Base-by-base conservation (phyloP, 306 rosid genomes). In the Corylus heterophylla region DNA sequence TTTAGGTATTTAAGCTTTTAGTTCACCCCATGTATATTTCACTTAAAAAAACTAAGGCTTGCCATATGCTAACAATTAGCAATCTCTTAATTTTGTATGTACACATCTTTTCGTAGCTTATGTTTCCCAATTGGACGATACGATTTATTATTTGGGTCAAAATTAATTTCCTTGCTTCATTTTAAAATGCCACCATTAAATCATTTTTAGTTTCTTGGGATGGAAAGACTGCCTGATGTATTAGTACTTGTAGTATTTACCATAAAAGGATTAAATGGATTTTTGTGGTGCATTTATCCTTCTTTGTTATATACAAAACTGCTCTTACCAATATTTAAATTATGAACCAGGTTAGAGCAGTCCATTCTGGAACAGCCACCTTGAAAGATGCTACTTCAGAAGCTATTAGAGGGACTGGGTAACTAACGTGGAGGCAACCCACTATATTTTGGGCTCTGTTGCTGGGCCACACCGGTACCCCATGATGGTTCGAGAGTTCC, bases 401-500 rank as follows among this genome's bases (percentile, higher is more conserved):
- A 83, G 98, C 98, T 54, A 95, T 95, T 51, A 91, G 0, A 22
- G 98, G 89, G 98, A 95, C 67, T 95, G 98, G 98, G 98, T 92
- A 82, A 95, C 98, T 39, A 92, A 95, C 71, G 98, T 95, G 4
- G 98, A 95, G 88, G 92, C 98, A 12, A 95, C 98, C 77, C 98
- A 95, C 85, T 95, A 95, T 76, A 92, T 92, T 81, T 84, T 95
- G 89, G 98, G 98, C 61, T 95, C 98, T 27, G 98, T 95, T 76
- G 98, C 98, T 2, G 98, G 98, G 25, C 98, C 98, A 0, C 98
- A 95, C 82, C 98, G 98, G 12, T 95, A 95, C 80, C 98, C 98
- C 17, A 92, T 91, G 98, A 95, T 95, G 98, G 98, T 95, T 7
- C 83, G 98, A 78, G 98, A 95, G 76, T 95, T 92, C 82, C 98